phyloP scores from a whole-genome alignment of 352 stramenopile genomes.

The Phytophthora melonis region DNA sequence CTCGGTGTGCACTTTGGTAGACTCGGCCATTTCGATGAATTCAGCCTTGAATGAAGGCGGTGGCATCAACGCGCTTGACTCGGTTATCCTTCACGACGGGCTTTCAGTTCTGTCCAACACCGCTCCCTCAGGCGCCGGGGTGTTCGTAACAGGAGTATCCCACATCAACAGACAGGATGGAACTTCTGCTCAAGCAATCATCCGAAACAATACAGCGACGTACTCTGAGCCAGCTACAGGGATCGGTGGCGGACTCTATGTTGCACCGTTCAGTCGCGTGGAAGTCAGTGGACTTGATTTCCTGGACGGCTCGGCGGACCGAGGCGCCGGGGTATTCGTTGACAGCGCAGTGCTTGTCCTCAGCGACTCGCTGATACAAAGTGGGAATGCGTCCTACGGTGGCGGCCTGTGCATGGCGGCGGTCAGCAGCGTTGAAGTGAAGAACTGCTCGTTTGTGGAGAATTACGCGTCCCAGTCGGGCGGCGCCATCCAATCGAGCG shows the following conservation, averaged over 20 bases:
- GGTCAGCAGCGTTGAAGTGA: constrained; percentile 27
- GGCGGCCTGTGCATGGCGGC: constrained; percentile 41
- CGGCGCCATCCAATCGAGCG: constrained; percentile 36
- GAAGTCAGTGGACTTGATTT: constrained; percentile 28
- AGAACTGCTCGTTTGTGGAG: constrained; percentile 31
- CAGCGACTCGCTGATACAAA: constrained; percentile 21
- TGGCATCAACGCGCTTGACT: constrained; percentile 30
- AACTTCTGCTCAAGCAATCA: constrained; percentile 13
- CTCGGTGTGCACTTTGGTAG: constrained; percentile 16
- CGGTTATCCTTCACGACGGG: constrained; percentile 31
- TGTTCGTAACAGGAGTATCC: constrained; percentile 26
- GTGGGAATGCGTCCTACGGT: constrained; percentile 28
- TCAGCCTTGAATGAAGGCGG: constrained; percentile 21
- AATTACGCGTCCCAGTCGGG: constrained; percentile 44
- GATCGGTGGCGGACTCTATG: constrained; percentile 39
- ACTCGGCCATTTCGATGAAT: constrained; percentile 22
- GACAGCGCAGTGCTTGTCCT: constrained; percentile 29
- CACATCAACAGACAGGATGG: constrained; percentile 6
- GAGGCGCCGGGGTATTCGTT: constrained; percentile 43
- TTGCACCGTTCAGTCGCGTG: constrained; percentile 23
- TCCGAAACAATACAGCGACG: constrained; percentile 28
- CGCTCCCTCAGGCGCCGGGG: constrained; percentile 37
- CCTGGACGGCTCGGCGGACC: constrained; percentile 16
- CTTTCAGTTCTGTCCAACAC: constrained; percentile 36
- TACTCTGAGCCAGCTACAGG: constrained; percentile 5